A percentile compares a stretch with the other conserved stretches of the same genome.
Conservation (phyloP, 1,284 basidiomycete species). For the Sphagnurus paluster region DNA sequence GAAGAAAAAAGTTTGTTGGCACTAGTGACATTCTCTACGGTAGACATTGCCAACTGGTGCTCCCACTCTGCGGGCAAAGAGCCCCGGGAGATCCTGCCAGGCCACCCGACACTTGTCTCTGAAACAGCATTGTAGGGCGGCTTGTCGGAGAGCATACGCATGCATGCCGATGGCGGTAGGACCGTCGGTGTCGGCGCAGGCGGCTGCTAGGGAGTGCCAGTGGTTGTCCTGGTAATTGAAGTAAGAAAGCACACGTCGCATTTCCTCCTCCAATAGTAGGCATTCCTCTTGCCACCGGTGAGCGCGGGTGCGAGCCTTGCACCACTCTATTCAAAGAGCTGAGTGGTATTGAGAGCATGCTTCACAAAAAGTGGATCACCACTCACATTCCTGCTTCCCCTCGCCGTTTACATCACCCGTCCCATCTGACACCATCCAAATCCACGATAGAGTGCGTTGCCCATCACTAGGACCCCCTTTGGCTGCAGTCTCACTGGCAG, state of each 20-base stretch:
- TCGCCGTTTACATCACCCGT: background rate
- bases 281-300: conserved; percentile 20
- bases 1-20: too few relatives aligned
- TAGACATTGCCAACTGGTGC: too few relatives aligned
- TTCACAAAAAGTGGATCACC: background rate
- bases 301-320: conserved; percentile 14
- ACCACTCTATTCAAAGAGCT: conserved; percentile 19
- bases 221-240: background rate
- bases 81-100: background rate
- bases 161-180: background rate
- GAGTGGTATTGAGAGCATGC: background rate
- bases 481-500: background rate
- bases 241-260: conserved; percentile 8
- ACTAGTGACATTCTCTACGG: too few relatives aligned
- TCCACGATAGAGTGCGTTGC: conserved; percentile 7
- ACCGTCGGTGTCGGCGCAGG: background rate
- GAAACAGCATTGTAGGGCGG: background rate
- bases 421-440: conserved; percentile 6
- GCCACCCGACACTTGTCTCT: background rate
- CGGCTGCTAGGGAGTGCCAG: background rate
- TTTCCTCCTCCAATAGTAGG: conserved; percentile 19
- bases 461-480: conserved; percentile 9
- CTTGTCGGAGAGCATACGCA: background rate
- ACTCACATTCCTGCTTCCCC: conserved; percentile 4
- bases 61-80: too few relatives aligned